Conservation (phyloP, 2,329 filamentous ascomycete species). For the Zasmidium angulare region DNA sequence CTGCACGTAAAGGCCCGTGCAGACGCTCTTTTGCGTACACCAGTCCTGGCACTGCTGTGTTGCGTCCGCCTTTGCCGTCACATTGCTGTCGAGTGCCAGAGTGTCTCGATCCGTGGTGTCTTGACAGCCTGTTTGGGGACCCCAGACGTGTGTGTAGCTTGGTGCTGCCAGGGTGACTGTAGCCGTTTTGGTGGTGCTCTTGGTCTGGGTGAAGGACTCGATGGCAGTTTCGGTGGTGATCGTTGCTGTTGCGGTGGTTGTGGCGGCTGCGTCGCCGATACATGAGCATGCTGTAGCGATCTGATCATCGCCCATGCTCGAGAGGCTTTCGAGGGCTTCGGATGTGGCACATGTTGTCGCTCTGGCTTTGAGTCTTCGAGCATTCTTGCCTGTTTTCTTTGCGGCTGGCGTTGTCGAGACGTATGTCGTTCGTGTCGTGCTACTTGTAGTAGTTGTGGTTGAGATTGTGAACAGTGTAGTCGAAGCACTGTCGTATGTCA, state of each 20-base stretch:
- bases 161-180: background rate
- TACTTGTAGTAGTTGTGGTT: background rate
- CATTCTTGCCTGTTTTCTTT: background rate
- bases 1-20: background rate
- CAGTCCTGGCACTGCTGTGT: background rate
- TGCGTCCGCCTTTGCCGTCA: background rate
- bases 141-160: background rate
- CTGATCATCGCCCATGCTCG: background rate
- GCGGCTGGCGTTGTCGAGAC: background rate
- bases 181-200: background rate
- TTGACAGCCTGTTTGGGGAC: background rate
- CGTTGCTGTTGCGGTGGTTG: background rate
- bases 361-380: background rate
- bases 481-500: background rate
- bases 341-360: background rate
- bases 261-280: background rate
- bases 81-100: background rate
- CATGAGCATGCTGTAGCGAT: background rate
- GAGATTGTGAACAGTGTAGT: background rate
- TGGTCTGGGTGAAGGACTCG: background rate
- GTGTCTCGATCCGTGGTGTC: background rate
- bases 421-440: background rate
- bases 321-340: background rate
- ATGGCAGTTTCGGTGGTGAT: background rate
- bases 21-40: background rate